These are phyloP conservation scores for Hypomyces perniciosus DNA, from an alignment of 2,329 filamentous ascomycete genomes.

Conservation along the genomic window DNA sequence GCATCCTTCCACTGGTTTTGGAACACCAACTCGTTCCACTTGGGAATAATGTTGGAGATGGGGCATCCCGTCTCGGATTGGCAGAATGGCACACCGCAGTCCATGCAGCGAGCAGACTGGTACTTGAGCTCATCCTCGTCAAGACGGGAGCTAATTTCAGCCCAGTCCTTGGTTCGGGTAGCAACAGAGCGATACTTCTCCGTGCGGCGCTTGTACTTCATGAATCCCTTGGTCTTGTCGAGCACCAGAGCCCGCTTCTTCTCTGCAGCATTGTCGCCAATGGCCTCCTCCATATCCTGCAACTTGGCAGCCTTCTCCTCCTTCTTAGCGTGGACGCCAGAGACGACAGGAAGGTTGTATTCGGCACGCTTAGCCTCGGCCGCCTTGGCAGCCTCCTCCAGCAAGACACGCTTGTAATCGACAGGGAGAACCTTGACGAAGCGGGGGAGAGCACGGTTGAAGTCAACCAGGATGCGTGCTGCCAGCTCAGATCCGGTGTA, in stretches of 20 bases:
- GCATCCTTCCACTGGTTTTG: slow-evolving; percentile 82
- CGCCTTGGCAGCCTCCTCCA: slow-evolving; percentile 79
- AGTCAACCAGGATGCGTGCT: slow-evolving; percentile 89
- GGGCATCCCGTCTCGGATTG: slow-evolving; percentile 94
- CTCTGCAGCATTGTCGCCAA: slow-evolving; percentile 76
- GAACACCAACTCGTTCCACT: slow-evolving; percentile 84
- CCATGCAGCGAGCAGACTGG: slow-evolving; percentile 95
- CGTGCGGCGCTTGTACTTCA: slow-evolving; percentile 88
- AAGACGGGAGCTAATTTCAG: slow-evolving; percentile 78
- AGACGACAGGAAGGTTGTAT: slow-evolving; percentile 72
- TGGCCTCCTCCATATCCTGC: slow-evolving; percentile 84
- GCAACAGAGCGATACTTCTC: slow-evolving; percentile 89
- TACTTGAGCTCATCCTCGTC: slow-evolving; percentile 96
- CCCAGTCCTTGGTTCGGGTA: slow-evolving; percentile 87
- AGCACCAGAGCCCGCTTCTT: slow-evolving; percentile 87
- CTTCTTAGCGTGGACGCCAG: slow-evolving; percentile 57
- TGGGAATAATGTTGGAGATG: slow-evolving; percentile 95
- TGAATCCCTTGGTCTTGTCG: slow-evolving; percentile 97
- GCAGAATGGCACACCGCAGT: slow-evolving; percentile 97
- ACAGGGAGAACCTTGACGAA: slow-evolving; percentile 92
- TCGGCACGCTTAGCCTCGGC: slow-evolving; percentile 79
- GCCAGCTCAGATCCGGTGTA: slow-evolving; percentile 96
- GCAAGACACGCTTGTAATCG: slow-evolving; percentile 90
- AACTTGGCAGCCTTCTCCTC: slow-evolving; percentile 65
- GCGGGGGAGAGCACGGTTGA: slow-evolving; percentile 80